Evolutionary conservation across 208 protist species (phyloP).

Genomic region (Lotmaria passim): DNA sequence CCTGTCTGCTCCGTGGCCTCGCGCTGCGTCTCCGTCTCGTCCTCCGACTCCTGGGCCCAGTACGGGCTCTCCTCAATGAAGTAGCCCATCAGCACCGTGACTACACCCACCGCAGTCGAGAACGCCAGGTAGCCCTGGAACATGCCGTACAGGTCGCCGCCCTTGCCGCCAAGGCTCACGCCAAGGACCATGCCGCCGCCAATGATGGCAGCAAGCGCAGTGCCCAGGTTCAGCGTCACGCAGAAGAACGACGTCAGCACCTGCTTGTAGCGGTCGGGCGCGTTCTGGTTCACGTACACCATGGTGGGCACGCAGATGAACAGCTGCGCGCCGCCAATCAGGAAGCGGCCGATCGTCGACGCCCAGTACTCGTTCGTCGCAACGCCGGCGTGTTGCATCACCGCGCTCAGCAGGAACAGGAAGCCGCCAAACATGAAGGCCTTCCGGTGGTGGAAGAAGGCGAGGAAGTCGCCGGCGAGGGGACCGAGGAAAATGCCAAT

Average conservation of each 20-base stretch:
- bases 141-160: constrained; percentile 39
- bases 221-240: constrained; percentile 75
- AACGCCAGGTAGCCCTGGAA: constrained; percentile 62
- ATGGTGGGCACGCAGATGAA: constrained; percentile 56
- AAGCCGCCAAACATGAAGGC: constrained; percentile 40
- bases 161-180: constrained; percentile 33
- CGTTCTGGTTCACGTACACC: constrained; percentile 78
- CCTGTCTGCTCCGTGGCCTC: background rate
- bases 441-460: constrained; percentile 20
- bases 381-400: constrained; percentile 58
- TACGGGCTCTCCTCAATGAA: constrained; percentile 35
- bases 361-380: constrained; percentile 62
- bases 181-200: constrained; percentile 59
- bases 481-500: constrained; percentile 15
- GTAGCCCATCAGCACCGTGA: constrained; percentile 59
- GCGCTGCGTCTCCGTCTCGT: background rate
- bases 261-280: constrained; percentile 47
- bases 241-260: constrained; percentile 78
- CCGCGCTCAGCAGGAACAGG: constrained; percentile 45
- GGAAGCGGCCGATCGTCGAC: constrained; percentile 57
- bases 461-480: constrained; percentile 12
- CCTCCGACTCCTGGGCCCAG: constrained; percentile 6
- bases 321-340: constrained; percentile 63
- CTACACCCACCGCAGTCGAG: constrained; percentile 52
- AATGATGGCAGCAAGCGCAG: constrained; percentile 67